Base-by-base conservation (phyloP, 441 rosid species). In the Aquilaria agallochum region DNA sequence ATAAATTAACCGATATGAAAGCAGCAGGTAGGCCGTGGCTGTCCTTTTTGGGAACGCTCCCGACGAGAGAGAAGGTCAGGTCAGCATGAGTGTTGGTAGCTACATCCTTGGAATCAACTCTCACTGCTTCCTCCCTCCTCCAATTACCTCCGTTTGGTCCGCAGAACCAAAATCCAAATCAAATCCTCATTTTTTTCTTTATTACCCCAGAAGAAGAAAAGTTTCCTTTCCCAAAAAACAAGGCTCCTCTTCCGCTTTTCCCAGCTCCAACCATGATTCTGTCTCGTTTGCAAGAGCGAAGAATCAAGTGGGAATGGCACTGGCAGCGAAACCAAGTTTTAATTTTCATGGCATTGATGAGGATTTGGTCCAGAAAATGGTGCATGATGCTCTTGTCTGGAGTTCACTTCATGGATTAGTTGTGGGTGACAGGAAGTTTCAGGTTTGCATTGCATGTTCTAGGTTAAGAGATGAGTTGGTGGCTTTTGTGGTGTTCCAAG, bases 301-400 rank as follows among this genome's bases (percentile, higher is more conserved):
- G 94, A 84, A 72, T 55, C 65, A 69, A 60, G 69, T 62, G 64
- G 80, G 73, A 46, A 58, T 32, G 50, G 33, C 31, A 6, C 57
- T 47, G 1, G 34, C 27, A 46, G 6, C 42, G 6, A 36, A 36
- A 36, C 68, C 84, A 70, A 42, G 66, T 51, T 65, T 72, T 69
- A 84, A 78, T 83, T 60, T 83, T 51, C 81, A 76, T 52, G 73
- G 68, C 42, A 66, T 81, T 50, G 88, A 83, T 65, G 82, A 83
- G 13, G 78, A 71, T 11, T 79, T 89, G 90, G 67, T 92, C 70
- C 81, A 84, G 53, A 77, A 83, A 64, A 72, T 95, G 78, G 87
- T 78, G 53, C 82, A 77, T 62, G 99, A 95, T 81, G 93, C 97
- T 76, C 97, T 95, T 58, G 98, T 90, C 59, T 92, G 99, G 98